These are phyloP conservation scores for Jamesozyma lodderae DNA, from an alignment of 805 yeast genomes.

Conservation along the genomic window DNA sequence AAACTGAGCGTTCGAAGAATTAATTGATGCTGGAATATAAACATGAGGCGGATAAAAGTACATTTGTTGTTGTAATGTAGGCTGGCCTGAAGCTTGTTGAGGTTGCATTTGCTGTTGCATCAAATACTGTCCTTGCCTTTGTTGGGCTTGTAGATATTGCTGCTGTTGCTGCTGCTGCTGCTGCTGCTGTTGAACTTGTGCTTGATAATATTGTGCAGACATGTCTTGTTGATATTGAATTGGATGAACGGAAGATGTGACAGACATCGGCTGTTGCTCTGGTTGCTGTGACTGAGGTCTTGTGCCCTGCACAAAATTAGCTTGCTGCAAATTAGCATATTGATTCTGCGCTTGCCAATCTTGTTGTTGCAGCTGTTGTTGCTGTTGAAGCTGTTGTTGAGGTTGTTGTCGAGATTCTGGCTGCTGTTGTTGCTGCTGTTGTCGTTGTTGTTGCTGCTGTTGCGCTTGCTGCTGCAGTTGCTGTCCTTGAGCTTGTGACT, in stretches of 20 bases:
- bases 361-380: conserved; percentile 60
- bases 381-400: conserved; percentile 41
- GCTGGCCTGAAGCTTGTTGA: too few species aligned
- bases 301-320: too few species aligned
- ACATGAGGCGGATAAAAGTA: conserved; percentile 3
- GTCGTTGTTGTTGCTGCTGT: background rate
- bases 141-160: conserved; percentile 61
- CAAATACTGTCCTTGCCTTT: background rate
- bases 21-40: conserved; percentile 1
- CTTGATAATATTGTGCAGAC: background rate
- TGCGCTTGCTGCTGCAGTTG: conserved; percentile 5
- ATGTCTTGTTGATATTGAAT: too few species aligned
- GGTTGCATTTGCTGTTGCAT: conserved; percentile 46
- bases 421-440: background rate
- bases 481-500: conserved; percentile 3
- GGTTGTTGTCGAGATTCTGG: background rate
- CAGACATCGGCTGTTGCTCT: too few species aligned
- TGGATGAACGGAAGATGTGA: too few species aligned
- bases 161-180: conserved; percentile 36
- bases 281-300: too few species aligned
- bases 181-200: background rate
- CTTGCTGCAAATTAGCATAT: background rate
- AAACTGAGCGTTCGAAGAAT: background rate
- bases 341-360: background rate
- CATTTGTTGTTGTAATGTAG: conserved; percentile 1